Base-by-base conservation (phyloP, 2,329 filamentous ascomycete species). In the Aspergillus puulaauensis region DNA sequence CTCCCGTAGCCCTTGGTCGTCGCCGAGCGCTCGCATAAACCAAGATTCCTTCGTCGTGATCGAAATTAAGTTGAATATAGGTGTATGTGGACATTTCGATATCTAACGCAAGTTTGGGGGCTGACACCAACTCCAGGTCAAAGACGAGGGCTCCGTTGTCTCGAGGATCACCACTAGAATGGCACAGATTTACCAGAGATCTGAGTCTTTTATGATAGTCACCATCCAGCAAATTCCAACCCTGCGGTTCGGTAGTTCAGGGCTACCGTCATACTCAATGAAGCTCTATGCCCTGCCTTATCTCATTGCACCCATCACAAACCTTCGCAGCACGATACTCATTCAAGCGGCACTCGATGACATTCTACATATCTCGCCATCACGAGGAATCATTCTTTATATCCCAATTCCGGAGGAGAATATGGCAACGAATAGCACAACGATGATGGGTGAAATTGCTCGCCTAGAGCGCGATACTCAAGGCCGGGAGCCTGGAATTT, bases 191-290 rank as follows among this genome's bases (percentile, higher is more conserved):
- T 96, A 92, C 70, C 86, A 89, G 59, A 85, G 90, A 27, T 86
- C 90, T 3, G 82, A 90, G 56, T 84, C 86, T 2, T 89, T 86
- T 8, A 86, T 96, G 57, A 84, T 90, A 69, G 84, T 96, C 47
- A 88, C 85, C 2, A 77, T 96, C n/a, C 83, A 89, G 43, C 90
- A 95, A 68, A 87, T 88, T 24, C 83, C 85, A 14, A 90, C 88
- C 68, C 83, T 96, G 65, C 79, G 91, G 55, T 88, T 93, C 59
- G 89, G 85, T 2, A 89, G 87, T 37, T 87, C 86, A 5, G 89
- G 90, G 62, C 88, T 92, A 51, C 89, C 90, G 3, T 90, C 90
- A 19, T 97, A 96, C 69, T 83, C 87, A 59, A 79, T 96, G 68
- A 88, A 85, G 35, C 83, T 96, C 58, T 87, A 83, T 37, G 87